phyloP scores from a whole-genome alignment of 164 flowering plant species.

The Umbilicus rupestris region DNA sequence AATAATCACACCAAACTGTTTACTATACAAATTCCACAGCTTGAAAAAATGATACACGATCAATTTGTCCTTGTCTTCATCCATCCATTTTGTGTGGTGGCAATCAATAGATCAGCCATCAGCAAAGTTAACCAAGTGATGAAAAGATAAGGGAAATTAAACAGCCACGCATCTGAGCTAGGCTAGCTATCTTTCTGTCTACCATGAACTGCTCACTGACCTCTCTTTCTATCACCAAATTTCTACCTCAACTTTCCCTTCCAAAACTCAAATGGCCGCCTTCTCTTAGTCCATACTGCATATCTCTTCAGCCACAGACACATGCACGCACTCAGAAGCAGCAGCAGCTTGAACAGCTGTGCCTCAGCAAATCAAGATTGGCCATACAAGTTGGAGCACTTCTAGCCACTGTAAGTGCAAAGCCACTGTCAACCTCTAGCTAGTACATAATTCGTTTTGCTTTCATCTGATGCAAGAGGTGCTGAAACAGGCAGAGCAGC shows the following conservation, averaged over 20 bases:
- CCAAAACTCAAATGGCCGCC: background rate
- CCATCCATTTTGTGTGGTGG: background rate
- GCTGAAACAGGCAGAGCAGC: slow-evolving; percentile 49
- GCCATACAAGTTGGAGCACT: slow-evolving; percentile 45
- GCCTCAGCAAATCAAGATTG: slow-evolving; percentile 21
- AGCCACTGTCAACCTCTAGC: background rate
- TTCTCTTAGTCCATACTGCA: too few species aligned
- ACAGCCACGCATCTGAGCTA: background rate
- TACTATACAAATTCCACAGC: too few species aligned
- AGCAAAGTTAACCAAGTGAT: background rate
- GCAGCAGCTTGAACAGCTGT: slow-evolving; percentile 13
- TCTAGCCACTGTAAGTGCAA: slow-evolving; percentile 40
- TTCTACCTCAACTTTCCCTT: background rate
- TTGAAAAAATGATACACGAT: background rate
- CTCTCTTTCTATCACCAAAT: background rate
- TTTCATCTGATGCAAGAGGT: slow-evolving; percentile 4
- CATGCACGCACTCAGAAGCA: slow-evolving; percentile 7
- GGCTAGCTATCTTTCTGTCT: background rate
- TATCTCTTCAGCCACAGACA: slow-evolving; percentile 12
- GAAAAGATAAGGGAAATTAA: background rate
- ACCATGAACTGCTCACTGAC: background rate
- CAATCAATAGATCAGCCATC: background rate
- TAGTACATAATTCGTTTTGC: background rate
- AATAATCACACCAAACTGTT: too few species aligned
- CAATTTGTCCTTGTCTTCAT: background rate